Base-by-base conservation (phyloP, 176 grass and related monocot species). In the Musa troglodytarum region DNA sequence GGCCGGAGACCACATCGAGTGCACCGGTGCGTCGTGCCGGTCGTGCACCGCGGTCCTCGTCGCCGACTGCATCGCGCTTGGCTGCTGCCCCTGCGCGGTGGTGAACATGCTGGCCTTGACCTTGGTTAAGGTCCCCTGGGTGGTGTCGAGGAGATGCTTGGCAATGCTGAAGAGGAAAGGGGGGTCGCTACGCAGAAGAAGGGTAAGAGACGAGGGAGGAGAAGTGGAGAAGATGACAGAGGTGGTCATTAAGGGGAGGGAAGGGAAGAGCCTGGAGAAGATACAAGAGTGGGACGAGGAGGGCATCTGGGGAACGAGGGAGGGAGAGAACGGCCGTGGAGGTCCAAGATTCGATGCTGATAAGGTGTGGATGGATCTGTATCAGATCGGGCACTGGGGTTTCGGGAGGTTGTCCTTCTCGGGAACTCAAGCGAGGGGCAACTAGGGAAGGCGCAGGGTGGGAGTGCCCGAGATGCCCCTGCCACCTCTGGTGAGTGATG, bases 341-440 rank as follows among this genome's bases (percentile, higher is more conserved):
- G 49, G 63, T 10, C 20, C 34, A 20, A 43, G 34, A 17, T 28
- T 57, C 49, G 77, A 80, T 54, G 49, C 50, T 13, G 82, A 84
- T 23, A 75, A 64, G 65, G 64, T 84, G 65, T 84, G 90, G 81
- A 80, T 80, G 9, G 86, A 96, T 69, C 77, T 92, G 82, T 89
- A 87, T 75, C 78, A 82, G 77, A 73, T 82, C n/a, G 89, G 87
- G 1, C 87, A 85, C 23, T 92, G 92, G 92, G 92, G 89, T n/a
- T 96, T 96, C 68, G 92, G 89, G 80, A 90, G 92, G 75, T 75
- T 92, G 77, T 92, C 92, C 81, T 81, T 85, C 65, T 89, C 88
- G 0, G 83, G 81, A 66, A 67, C 20, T 10, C 29, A 70, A 10
- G 68, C 23, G 63, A 63, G 34, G 34, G 34, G 34, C 34, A 34